Evolutionary conservation across 768 basidiomycete species (phyloP).

Genomic region (Neoboletus magnificus): DNA sequence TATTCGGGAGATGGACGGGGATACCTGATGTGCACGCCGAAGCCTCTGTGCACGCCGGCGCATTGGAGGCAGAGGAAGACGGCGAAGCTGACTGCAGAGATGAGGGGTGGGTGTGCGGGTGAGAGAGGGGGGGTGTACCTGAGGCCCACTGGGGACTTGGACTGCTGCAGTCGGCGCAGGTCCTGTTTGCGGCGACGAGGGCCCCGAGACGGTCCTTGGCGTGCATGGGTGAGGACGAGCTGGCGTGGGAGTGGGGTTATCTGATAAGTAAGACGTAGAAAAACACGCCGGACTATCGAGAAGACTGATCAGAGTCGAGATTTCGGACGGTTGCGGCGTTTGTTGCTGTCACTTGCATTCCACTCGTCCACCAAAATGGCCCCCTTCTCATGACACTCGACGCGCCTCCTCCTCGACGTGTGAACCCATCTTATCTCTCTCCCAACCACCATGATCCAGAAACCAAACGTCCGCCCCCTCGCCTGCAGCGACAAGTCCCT

Average conservation of each 20-base stretch:
- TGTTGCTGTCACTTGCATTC: too few relatives aligned
- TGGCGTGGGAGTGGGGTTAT: constrained; percentile 5
- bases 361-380: background rate
- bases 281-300: background rate
- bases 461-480: constrained; percentile 27
- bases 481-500: constrained; percentile 39
- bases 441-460: constrained; percentile 59
- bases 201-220: constrained; percentile 69
- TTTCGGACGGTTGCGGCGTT: too few relatives aligned
- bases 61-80: constrained; percentile 92
- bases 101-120: background rate
- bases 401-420: background rate
- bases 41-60: constrained; percentile 79
- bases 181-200: constrained; percentile 75
- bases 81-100: constrained; percentile 56
- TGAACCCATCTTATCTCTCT: constrained; percentile 33
- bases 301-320: background rate
- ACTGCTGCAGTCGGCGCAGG: constrained; percentile 78
- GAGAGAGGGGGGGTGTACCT: constrained; percentile 44
- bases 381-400: constrained; percentile 2
- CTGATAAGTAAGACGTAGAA: background rate
- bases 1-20: background rate
- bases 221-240: background rate
- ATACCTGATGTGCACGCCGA: constrained; percentile 90
- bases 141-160: constrained; percentile 98